Conservation (phyloP, 306 rosid genomes). For the Quercus berberidifolia region DNA sequence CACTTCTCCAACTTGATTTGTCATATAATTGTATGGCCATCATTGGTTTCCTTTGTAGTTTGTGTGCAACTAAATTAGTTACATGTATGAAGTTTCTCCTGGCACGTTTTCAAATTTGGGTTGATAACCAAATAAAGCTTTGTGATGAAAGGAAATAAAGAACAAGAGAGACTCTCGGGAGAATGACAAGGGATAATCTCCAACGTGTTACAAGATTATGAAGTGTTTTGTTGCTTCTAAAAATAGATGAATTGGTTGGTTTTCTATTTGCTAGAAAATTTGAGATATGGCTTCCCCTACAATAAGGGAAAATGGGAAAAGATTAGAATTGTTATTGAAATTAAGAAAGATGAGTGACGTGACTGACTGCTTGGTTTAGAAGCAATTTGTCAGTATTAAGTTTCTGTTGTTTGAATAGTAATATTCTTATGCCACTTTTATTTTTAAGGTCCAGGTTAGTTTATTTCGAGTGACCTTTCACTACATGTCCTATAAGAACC, state of each 20-base stretch:
- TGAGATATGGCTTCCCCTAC: neutral
- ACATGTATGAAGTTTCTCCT: neutral
- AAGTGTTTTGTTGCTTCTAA: no score
- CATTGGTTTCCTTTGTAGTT: neutral
- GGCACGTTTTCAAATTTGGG: neutral
- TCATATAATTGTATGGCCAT: constrained; percentile 3
- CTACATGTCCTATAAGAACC: no score
- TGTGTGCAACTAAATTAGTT: constrained; percentile 1
- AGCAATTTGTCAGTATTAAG: neutral
- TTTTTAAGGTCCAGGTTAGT: neutral
- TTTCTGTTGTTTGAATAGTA: neutral
- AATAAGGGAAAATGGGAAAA: neutral
- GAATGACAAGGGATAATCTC: neutral
- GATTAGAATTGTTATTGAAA: neutral
- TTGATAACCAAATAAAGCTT: neutral
- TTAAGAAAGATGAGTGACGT: neutral
- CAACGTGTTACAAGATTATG: no score
- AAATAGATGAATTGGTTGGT: neutral
- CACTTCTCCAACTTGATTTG: constrained; percentile 87
- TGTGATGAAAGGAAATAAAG: neutral
- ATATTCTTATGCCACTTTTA: neutral
- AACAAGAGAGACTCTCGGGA: neutral
- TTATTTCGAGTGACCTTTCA: neutral
- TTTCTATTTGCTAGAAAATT: neutral
- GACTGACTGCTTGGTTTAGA: neutral